phyloP scores from a whole-genome alignment of 169 alveolate species.

The Plasmodium malariae region DNA sequence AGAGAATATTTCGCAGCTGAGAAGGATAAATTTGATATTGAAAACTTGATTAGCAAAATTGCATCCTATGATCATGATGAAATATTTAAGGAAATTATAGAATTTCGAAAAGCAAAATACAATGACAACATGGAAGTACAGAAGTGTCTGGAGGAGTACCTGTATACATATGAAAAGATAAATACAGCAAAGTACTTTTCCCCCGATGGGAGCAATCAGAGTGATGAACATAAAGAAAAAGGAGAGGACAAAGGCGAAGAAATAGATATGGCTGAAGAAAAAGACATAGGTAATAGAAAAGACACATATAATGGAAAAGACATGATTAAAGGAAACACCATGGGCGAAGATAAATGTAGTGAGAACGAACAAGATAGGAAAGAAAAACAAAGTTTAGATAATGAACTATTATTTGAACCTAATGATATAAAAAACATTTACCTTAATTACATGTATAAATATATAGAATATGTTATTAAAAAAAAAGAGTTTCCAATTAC shows the following conservation, averaged over 20 bases:
- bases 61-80: conserved; percentile 69
- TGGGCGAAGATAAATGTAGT: background rate
- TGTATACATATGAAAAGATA: conserved; percentile 60
- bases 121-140: conserved; percentile 57
- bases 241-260: background rate
- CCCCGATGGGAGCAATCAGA: background rate
- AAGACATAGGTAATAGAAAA: too few species aligned
- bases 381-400: background rate
- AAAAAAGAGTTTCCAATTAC: conserved; percentile 62
- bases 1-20: conserved; percentile 17
- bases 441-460: conserved; percentile 66
- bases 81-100: conserved; percentile 66
- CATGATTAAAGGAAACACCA: background rate
- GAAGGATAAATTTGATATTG: conserved; percentile 43
- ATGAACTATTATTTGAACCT: conserved; percentile 41
- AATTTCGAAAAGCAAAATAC: conserved; percentile 42
- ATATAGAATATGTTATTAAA: conserved; percentile 45
- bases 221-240: background rate
- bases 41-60: conserved; percentile 31
- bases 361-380: background rate
- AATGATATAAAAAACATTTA: conserved; percentile 49
- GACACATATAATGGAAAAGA: too few species aligned
- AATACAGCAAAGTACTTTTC: conserved; percentile 15
- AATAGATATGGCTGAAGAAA: background rate
- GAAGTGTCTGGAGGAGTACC: conserved; percentile 65